These are phyloP conservation scores for Arthrobotrys sinensis DNA, from an alignment of 2,329 filamentous ascomycete species.

Conservation along the genomic window DNA sequence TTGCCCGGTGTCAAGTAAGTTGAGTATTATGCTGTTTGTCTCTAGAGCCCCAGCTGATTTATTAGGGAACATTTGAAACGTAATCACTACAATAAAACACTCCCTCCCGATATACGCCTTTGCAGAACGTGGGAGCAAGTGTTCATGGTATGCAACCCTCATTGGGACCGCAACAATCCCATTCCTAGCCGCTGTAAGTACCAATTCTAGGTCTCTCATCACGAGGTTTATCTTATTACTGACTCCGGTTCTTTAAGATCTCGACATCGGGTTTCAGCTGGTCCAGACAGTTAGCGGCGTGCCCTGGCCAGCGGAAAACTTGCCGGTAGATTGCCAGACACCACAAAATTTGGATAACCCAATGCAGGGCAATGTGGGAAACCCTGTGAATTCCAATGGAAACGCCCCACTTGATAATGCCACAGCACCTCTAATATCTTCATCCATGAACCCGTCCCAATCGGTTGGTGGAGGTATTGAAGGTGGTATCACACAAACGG, in stretches of 20 bases:
- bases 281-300: background rate
- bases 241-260: background rate
- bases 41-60: background rate
- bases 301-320: background rate
- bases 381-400: background rate
- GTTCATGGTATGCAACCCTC: constrained; percentile 7
- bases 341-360: background rate
- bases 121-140: constrained; percentile 26
- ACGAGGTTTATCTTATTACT: background rate
- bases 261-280: constrained; percentile 5
- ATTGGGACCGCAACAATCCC: constrained; percentile 3
- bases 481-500: background rate
- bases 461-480: too few species aligned
- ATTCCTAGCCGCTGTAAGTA: constrained; percentile 13
- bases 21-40: background rate
- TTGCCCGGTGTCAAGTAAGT: constrained; percentile 45
- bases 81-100: constrained; percentile 23
- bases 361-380: background rate
- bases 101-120: constrained; percentile 7
- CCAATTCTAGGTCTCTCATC: background rate
- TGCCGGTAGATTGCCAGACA: background rate
- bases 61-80: constrained; percentile 43
- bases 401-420: too few species aligned
- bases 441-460: background rate
- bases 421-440: background rate